Evolutionary conservation across 2,329 filamentous ascomycete genomes (phyloP).

Genomic region (Diaporthe humulicola): DNA sequence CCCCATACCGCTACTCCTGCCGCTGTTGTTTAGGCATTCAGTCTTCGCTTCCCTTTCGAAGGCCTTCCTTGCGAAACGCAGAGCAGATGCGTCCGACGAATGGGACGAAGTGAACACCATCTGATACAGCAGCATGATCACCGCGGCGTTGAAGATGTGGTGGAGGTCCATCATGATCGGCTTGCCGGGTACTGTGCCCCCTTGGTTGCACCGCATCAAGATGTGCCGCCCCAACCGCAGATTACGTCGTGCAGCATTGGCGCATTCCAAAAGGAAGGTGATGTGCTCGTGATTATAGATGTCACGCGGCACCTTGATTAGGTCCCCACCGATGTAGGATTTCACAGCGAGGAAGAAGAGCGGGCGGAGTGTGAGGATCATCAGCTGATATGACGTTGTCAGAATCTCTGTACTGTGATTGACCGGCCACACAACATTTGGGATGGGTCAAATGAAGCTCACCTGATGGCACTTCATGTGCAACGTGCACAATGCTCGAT

Average conservation of each 20-base stretch:
- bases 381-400: constrained; percentile 51
- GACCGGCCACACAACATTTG: neutral
- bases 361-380: constrained; percentile 63
- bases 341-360: constrained; percentile 62
- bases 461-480: constrained; percentile 64
- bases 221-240: constrained; percentile 57
- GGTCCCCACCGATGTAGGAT: constrained; percentile 58
- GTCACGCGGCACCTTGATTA: constrained; percentile 46
- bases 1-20: constrained; percentile 43
- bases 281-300: constrained; percentile 47
- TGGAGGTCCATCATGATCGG: constrained; percentile 61
- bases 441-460: constrained; percentile 30
- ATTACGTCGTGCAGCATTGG: constrained; percentile 60
- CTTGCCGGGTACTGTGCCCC: constrained; percentile 50
- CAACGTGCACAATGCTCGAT: constrained; percentile 58
- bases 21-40: constrained; percentile 43
- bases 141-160: constrained; percentile 64
- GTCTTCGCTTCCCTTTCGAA: constrained; percentile 54
- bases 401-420: constrained; percentile 25
- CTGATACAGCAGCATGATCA: constrained; percentile 61
- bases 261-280: constrained; percentile 53
- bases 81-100: constrained; percentile 48
- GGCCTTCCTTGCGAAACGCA: constrained; percentile 57
- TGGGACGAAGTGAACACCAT: constrained; percentile 53
- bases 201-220: constrained; percentile 39